Base-by-base conservation (phyloP, 352 stramenopile species). In the Pythium vanterpoolii region DNA sequence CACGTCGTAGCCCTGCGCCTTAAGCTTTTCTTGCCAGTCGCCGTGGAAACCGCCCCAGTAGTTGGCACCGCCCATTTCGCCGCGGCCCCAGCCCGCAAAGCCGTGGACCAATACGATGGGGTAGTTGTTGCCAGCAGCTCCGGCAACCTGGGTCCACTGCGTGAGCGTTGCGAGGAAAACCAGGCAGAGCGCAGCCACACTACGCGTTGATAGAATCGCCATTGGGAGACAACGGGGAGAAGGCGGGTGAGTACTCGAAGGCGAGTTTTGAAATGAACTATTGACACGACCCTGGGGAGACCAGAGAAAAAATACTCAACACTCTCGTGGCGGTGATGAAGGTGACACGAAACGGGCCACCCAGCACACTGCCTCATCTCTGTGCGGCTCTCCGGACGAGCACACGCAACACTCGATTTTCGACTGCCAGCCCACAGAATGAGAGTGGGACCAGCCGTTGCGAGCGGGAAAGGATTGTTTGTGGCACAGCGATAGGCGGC, bases 51-150 rank as follows among this genome's bases (percentile, higher is more conserved):
- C 61, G 9, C 59, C 66, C 73, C 73, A 82, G 58, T 78, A 77
- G 54, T 58, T 60, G 30, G 59, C 53, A 11, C 66, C 67, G 30
- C 24, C 50, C 13, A 74, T 27, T 30, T 78, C 73, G 2, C 68
- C 61, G 9, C 62, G 63, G 5, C 59, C 69, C 62, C 69, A 81
- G 39, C 73, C 73, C n/a, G 47, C 40, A 23, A 77, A 74, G 28
- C 72, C 69, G 40, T 77, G 66, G n/a, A 80, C 57, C 26, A 80
- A 40, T 27, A 80, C 47, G 55, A 79, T 71, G 42, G 64, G 64
- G 58, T 71, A 73, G 42, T 44, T 50, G 62, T 69, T 69, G 18
- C 43, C 52, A 5, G 54, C 54, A 24, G 42, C 60, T 27, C 24
- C 23, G 26, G 40, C 28, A 26, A 14, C 27, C 42, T 38, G 42